Base-by-base conservation (phyloP, 495 filamentous ascomycete genomes). In the Saxophila tyrrhenica region DNA sequence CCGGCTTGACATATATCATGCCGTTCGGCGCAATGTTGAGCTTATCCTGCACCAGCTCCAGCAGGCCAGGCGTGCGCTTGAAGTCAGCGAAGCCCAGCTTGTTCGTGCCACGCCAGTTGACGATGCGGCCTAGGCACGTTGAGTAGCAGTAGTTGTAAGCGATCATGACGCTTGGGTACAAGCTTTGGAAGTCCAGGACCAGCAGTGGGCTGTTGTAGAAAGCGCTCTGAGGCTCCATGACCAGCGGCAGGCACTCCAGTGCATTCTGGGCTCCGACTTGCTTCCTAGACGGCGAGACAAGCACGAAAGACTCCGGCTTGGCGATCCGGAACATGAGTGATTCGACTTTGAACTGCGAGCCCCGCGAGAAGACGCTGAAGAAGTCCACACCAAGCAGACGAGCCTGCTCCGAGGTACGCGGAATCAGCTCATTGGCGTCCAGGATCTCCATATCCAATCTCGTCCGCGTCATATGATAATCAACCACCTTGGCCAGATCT, bases 81-180 rank as follows among this genome's bases (percentile, higher is more conserved):
- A 90, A 95, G 52, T 95, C 82, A 39, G 79, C 76, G 62, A 98
- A 94, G 0, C 92, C 92, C 84, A 98, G 86, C 69, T 98, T 98
- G 70, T 92, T 90, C 46, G 79, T 81, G 16, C 89, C 89, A 23
- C 87, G 79, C 92, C 91, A 95, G 61, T 77, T 78, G 21, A 81
- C 77, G 25, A 91, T 80, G 46, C 92, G 80, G 2, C 92, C 92
- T 8, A 98, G 78, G 58, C 88, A 98, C 0, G 92, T 98, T 0
- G 92, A 97, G 67, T 98, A 98, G 72, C 92, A 98, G 69, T 96
- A 95, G 65, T 98, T 98, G 70, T 98, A 96, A 0, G 92, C 92
- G 61, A 98, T 96, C 89, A 98, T 97, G 46, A 97, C 82, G 63
- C 89, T 95, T 2, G 92, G 92, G 63, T 98, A 98, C 22, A 98